phyloP scores from a whole-genome alignment of 805 yeast species.

The Teunomyces lycoperdinae region DNA sequence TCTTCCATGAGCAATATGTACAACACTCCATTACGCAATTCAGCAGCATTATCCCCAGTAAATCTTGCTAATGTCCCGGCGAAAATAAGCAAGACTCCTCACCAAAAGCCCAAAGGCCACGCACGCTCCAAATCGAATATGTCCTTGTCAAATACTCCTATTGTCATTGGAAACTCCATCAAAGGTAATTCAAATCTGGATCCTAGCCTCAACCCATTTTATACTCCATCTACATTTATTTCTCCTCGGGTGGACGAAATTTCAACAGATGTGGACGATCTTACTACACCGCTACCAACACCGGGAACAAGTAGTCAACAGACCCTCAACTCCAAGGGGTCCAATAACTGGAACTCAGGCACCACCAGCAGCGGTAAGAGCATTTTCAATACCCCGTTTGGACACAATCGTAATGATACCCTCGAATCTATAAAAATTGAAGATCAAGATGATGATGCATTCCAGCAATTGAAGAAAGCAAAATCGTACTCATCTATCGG shows the following conservation, averaged over 20 bases:
- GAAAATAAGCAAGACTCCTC: conserved; percentile 39
- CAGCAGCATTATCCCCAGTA: conserved; percentile 19
- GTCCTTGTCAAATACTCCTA: conserved; percentile 22
- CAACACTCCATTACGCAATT: conserved; percentile 34
- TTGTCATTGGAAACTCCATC: conserved; percentile 4
- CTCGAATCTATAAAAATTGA: conserved; percentile 34
- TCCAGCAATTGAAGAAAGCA: conserved; percentile 38
- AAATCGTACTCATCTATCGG: conserved; percentile 24
- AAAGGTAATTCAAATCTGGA: conserved; percentile 7
- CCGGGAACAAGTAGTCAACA: conserved; percentile 10
- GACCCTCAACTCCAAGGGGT: neutral
- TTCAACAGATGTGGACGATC: conserved; percentile 19
- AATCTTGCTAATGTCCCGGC: conserved; percentile 14
- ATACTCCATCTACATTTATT: conserved; percentile 43
- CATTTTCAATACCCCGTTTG: conserved; percentile 9
- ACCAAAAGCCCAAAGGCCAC: conserved; percentile 30
- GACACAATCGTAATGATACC: conserved; percentile 23
- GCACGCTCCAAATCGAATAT: conserved; percentile 40
- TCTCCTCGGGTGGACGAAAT: conserved; percentile 38
- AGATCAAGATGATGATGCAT: conserved; percentile 43
- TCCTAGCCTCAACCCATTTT: conserved; percentile 40
- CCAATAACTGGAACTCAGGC: neutral
- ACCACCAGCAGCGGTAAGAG: conserved; percentile 1
- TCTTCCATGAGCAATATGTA: conserved; percentile 22
- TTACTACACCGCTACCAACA: conserved; percentile 20